These are phyloP conservation scores for Aureobasidium sp. DNA, from an alignment of 2,329 filamentous ascomycete genomes.

Conservation along the genomic window DNA sequence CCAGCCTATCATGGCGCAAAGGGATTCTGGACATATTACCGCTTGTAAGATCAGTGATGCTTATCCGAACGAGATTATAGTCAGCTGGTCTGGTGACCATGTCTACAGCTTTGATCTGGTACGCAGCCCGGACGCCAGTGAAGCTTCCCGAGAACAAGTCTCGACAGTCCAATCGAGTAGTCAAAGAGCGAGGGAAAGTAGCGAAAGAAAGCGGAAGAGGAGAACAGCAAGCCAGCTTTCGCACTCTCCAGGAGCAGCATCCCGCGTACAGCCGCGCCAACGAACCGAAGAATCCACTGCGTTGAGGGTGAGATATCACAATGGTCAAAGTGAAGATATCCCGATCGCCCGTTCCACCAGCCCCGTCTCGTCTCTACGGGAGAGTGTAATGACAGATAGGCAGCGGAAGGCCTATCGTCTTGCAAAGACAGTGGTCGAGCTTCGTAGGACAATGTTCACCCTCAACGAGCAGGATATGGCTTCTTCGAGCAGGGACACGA, in stretches of 20 bases:
- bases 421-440: slow-evolving; percentile 44
- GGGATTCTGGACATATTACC: slow-evolving; percentile 56
- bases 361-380: slow-evolving; percentile 14
- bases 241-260: slow-evolving; percentile 24
- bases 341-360: slow-evolving; percentile 33
- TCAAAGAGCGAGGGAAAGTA: slow-evolving; percentile 20
- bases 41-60: slow-evolving; percentile 63
- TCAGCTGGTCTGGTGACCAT: slow-evolving; percentile 59
- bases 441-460: slow-evolving; percentile 48
- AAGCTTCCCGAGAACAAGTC: slow-evolving; percentile 21
- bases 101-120: slow-evolving; percentile 56
- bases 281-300: slow-evolving; percentile 38
- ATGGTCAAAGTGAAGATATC: slow-evolving; percentile 52
- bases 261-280: slow-evolving; percentile 35
- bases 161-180: neutral
- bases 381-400: slow-evolving; percentile 37
- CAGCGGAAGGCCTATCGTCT: slow-evolving; percentile 48
- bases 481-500: slow-evolving; percentile 17
- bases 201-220: slow-evolving; percentile 49
- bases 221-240: slow-evolving; percentile 37
- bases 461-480: slow-evolving; percentile 24
- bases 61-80: slow-evolving; percentile 57
- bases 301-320: slow-evolving; percentile 49
- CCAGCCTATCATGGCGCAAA: slow-evolving; percentile 43
- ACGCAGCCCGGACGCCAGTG: slow-evolving; percentile 46